These are phyloP conservation scores for Jamesozyma lodderae DNA, from an alignment of 805 yeast species.

Conservation along the genomic window DNA sequence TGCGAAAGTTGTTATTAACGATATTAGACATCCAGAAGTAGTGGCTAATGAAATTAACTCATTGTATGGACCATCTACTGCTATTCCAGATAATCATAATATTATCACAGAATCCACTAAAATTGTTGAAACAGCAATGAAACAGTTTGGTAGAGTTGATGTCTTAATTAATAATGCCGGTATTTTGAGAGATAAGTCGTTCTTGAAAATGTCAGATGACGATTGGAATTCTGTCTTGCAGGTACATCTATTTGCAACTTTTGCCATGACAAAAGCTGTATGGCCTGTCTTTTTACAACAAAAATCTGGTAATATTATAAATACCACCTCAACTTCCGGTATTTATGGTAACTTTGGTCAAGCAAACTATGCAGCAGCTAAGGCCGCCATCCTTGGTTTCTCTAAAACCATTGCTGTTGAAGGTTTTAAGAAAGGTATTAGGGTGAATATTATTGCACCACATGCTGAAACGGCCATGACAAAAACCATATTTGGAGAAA, in stretches of 20 bases:
- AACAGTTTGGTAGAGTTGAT: constrained; percentile 74
- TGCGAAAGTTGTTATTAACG: constrained; percentile 91
- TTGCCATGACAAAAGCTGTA: constrained; percentile 71
- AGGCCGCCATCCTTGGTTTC: constrained; percentile 78
- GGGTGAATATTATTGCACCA: constrained; percentile 83
- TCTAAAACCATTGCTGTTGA: constrained; percentile 83
- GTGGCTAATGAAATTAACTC: constrained; percentile 66
- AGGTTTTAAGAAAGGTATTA: constrained; percentile 71
- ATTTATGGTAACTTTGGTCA: constrained; percentile 97
- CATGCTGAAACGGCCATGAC: constrained; percentile 99
- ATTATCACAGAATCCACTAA: constrained; percentile 67
- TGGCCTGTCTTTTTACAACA: constrained; percentile 86
- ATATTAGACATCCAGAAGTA: constrained; percentile 62
- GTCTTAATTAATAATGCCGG: constrained; percentile 91
- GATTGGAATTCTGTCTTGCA: constrained; percentile 77
- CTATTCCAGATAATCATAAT: constrained; percentile 76
- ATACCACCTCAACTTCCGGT: constrained; percentile 92
- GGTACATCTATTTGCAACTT: constrained; percentile 79
- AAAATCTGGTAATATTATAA: constrained; percentile 66
- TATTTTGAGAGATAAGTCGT: constrained; percentile 80
- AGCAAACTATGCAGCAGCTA: constrained; percentile 91
- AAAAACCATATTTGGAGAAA: constrained; percentile 67
- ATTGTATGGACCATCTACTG: constrained; percentile 60
- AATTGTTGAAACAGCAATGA: constrained; percentile 69
- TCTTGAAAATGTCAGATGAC: constrained; percentile 69